Evolutionary conservation across 2,329 filamentous ascomycete species (phyloP), one percentile per base, ranked within the genome.

Genomic region (Cryphonectria carpinicola): DNA sequence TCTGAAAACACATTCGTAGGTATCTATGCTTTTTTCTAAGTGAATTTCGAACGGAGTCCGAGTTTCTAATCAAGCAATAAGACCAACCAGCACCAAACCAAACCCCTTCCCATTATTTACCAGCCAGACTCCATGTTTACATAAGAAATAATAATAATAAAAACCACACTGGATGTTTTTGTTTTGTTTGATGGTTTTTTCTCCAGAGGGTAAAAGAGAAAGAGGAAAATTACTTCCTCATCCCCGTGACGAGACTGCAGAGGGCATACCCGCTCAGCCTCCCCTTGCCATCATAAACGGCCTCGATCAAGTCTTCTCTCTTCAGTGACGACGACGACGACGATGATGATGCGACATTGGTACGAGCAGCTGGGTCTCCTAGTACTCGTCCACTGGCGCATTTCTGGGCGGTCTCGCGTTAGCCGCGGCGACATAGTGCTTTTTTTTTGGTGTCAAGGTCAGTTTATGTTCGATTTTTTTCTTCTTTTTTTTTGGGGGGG

Each of bases 341-440:
- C 61, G 25, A 64, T n/a, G 46, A 13, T 19, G 35, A 60, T 35
- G 63, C 43, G 35, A 58, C 43, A 13, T 43, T 46, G 58, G 49
- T 25, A 39, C 37, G 68, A 35, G 65, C 54, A 52, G 41, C 62
- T 41, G 70, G 39, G 58, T 69, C 32, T 52, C 63, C 67, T 69
- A 69, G 35, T 35, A 58, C 54, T 71, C 70, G 70, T 69, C 70
- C 70, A 71, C 41, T 43, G 70, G 65, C 25, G 65, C 63, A 41
- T 66, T 69, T 56, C 65, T 73, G 41, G 76, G 76, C 58, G 75
- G 74, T 68, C 76, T 73, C n/a, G 74, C 75, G 71, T 77, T 77
- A 62, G 76, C 76, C 22, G 74, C 71, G 25, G 76, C 76, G 62
- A 77, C 76, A 65, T 74, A 76, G 65, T 77, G 76, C 37, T 67